Base-by-base conservation (phyloP, 108 stramenopile genomes). In the Epithemia pelagica region DNA sequence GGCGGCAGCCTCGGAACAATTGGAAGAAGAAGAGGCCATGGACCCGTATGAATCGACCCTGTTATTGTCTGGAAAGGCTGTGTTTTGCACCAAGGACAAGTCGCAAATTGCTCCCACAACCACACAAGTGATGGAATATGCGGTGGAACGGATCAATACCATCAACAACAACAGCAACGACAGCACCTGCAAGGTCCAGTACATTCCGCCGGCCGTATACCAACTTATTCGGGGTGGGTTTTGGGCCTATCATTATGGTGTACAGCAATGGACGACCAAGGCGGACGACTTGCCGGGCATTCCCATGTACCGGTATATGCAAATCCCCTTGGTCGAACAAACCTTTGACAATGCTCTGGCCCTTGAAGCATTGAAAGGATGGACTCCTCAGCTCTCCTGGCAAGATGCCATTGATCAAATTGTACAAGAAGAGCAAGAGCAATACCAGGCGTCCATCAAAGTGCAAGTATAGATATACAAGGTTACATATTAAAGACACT, bases 291-390 rank as follows among this genome's bases (percentile, higher is more conserved):
- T 52, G 29, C 51, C 65, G 10, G 65, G 51, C 7, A 52, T 66
- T 27, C 65, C 65, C 1, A 53, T 66, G 28, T 8, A 66, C 54
- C 26, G 30, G 22, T 28, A 27, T 19, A 23, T 66, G 8, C 28
- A 66, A 55, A 52, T 52, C 5, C 28, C 52, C 54, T 54, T 20
- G 27, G 53, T 23, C 2, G 22, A 26, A 23, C 22, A 28, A 15
- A 66, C 65, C 20, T 66, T 66, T 37, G 54, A 66, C 54, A 66
- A 66, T 30, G 21, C 24, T 7, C 25, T 66, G 26, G 65, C 65
- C 1, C 52, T 27, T 21, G 26, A 66, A 30, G 5, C 15, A 46
- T 30, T 66, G 8, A 21, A 53, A 52, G 65, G 52, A 19, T 66
- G 54, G 52, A 19, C 52, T 53, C 54, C 65, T 7, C 28, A 66